Evolutionary conservation across 2,329 filamentous ascomycete species (phyloP), one percentile per base, ranked within the genome.

Genomic region (Fusarium beomiforme): DNA sequence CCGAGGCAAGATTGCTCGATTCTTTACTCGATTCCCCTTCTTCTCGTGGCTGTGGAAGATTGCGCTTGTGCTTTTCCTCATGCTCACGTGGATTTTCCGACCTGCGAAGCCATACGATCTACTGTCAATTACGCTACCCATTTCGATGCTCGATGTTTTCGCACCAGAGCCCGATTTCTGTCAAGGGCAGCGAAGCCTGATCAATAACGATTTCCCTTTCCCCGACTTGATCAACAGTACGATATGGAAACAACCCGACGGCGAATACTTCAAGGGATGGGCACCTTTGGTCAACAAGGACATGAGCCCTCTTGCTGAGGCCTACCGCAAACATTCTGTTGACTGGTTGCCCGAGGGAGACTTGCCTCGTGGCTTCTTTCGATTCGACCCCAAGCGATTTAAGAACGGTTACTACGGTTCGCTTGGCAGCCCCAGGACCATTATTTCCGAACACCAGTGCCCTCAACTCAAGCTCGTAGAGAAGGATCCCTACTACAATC

Each of bases 401-500:
- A 69, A 74, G 49, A 67, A 75, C 1, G 73, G 61, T 5, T 71
- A 65, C 11, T 56, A 66, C 10, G 71, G 66, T 21, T 71, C 72
- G 7, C 59, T 73, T 6, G 55, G 64, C 26, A 51, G 64, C 11
- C 41, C 49, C 3, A 59, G 17, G 12, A 37, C 46, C 10, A 31
- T 50, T 14, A 26, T 56, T 24, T 49, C 37, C 17, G 64, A 68
- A 3, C n/a, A 73, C 24, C 59, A 69, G n/a, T 76, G 74, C 24
- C 66, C 73, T 5, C 50, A 67, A 11, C 54, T 74, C 7, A 36
- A 64, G 11, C 13, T 58, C 3, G 33, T 23, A 17, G 58, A 75
- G 23, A 65, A 67, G 80, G 71, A 83, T 76, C 73, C 75, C 4
- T 76, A 72, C 54, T 85, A 85, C 61, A 79, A 77, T 41, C 79